phyloP scores from a whole-genome alignment of 2,329 filamentous ascomycete genomes.

The Dothiorella sarmentorum region DNA sequence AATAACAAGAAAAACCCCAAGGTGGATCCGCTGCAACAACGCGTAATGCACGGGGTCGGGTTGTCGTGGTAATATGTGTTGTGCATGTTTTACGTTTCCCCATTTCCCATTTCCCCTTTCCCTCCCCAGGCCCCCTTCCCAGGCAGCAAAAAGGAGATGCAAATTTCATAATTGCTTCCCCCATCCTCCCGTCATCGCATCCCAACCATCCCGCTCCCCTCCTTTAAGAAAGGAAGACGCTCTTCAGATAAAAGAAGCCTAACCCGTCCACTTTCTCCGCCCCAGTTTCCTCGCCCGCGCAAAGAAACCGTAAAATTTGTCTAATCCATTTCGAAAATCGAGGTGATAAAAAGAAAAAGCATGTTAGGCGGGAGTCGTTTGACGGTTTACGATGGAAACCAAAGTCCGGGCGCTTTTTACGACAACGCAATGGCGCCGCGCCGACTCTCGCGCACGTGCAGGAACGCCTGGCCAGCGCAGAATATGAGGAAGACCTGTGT shows the following conservation, averaged over 20 bases:
- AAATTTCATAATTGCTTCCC: background rate
- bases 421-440: constrained; percentile 78
- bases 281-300: too few species aligned
- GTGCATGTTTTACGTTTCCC: background rate
- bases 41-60: too few species aligned
- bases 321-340: too few species aligned
- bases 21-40: too few species aligned
- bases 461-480: constrained; percentile 82
- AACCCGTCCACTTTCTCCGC: too few species aligned
- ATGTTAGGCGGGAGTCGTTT: too few species aligned
- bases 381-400: too few species aligned
- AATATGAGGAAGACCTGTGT: constrained; percentile 89
- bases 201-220: background rate
- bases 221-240: too few species aligned
- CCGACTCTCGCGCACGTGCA: constrained; percentile 79
- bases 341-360: background rate
- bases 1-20: too few species aligned
- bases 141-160: background rate
- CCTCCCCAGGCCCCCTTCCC: background rate
- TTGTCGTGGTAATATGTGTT: background rate
- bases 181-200: background rate
- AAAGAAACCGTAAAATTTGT: too few species aligned
- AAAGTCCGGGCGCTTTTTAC: constrained; percentile 27
- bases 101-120: background rate
- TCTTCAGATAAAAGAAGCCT: too few species aligned